Base-by-base conservation (phyloP, 2,329 filamentous ascomycete genomes). In the Tolypocladium tundrense region DNA sequence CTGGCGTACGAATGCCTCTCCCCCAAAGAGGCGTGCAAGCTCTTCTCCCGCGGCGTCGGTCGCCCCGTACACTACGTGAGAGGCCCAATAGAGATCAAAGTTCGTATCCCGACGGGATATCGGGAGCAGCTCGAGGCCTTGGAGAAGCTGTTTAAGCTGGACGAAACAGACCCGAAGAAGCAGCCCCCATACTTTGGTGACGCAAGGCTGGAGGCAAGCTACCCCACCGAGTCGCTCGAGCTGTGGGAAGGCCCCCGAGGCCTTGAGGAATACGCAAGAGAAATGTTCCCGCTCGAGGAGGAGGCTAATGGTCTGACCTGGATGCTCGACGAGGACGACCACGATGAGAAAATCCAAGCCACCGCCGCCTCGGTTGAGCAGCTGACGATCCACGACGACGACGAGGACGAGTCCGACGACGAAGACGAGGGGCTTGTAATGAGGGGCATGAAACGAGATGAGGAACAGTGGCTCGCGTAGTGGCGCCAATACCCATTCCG, bases 231-330 rank as follows among this genome's bases (percentile, higher is more conserved):
- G 64, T 90, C 92, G 1, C 77, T 93, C 61, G 82, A 88, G 65
- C 76, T 99, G 31, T 97, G 94, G 94, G 90, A 96, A 69, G 94
- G 91, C 4, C 91, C 91, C 64, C 82, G 94, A 57, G 89, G 90
- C 37, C 82, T 97, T 64, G 91, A 97, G 69, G 94, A 97, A 73
- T 99, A 97, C 70, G 93, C 93, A 1, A 82, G 89, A 54, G 94
- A 97, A 70, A 91, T 95, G 35, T 97, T 97, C 67, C 90, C 91
- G 0, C 81, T 97, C 14, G 94, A 99, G 72, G 94, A 99, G 74
- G 88, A 92, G 65, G 91, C 91, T 39, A 97, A 97, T 70, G 93
- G 93, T 6, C 76, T 94, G 68, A 90, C 88, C 19, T 99, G 94
- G 94, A 97, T 97, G 93, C 69, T 81, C 50, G 79, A 82, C 5